Percentiles rank a stretch among this genome's conserved stretches.
Conservation (phyloP, 805 yeast species). For the Pichia ethanolica region DNA sequence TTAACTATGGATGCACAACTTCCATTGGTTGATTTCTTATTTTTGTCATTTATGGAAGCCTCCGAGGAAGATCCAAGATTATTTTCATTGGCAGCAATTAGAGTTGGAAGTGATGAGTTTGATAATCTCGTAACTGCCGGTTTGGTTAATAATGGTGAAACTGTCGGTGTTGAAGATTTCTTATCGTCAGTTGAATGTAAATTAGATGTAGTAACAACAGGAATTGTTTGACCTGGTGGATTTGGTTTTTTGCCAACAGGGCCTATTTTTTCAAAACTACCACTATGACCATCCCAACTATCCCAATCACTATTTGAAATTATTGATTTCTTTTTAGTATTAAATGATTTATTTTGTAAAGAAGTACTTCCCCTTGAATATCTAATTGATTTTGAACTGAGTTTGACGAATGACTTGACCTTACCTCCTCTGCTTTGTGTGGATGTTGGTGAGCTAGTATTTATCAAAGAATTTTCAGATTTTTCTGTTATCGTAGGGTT, state of each 20-base stretch:
- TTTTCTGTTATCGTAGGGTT: not conserved
- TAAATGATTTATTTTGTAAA: not conserved
- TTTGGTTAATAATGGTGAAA: not conserved
- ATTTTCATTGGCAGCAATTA: not conserved
- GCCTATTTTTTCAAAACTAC: slow-evolving; percentile 26
- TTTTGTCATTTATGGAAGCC: not conserved
- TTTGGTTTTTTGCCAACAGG: slow-evolving; percentile 30
- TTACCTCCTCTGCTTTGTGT: slow-evolving; percentile 1
- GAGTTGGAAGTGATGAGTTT: not conserved
- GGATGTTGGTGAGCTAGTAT: not conserved
- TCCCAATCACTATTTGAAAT: not conserved
- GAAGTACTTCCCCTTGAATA: slow-evolving; percentile 1
- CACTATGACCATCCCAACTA: slow-evolving; percentile 12
- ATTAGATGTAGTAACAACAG: slow-evolving; percentile 25
- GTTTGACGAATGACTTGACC: slow-evolving; percentile 7
- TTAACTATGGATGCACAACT: not conserved
- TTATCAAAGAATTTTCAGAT: not conserved
- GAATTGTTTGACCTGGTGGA: slow-evolving; percentile 28
- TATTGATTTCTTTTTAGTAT: not conserved
- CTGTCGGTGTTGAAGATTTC: not conserved
- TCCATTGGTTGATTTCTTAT: not conserved
- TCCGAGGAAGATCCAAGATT: not conserved
- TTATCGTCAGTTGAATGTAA: slow-evolving; percentile 13
- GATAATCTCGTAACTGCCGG: not conserved
- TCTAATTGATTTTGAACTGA: slow-evolving; percentile 8